These are phyloP conservation scores for Wickerhamomyces ciferrii DNA, from an alignment of 805 yeast genomes.

Conservation along the genomic window DNA sequence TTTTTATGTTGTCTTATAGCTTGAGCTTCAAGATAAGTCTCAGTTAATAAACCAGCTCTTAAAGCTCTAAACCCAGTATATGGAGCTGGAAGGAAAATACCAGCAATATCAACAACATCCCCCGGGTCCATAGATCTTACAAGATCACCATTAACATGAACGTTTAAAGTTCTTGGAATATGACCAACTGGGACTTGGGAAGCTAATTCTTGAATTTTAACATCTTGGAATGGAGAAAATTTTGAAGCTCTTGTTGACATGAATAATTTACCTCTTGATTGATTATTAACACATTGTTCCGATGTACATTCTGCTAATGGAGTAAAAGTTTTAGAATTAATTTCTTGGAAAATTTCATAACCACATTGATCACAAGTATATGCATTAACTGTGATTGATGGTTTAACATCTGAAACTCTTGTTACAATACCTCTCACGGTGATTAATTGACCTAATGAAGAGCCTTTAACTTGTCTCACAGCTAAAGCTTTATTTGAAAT, in stretches of 20 bases:
- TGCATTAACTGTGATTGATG: slow-evolving; percentile 84
- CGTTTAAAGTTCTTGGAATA: slow-evolving; percentile 81
- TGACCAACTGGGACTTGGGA: slow-evolving; percentile 98
- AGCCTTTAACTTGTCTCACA: slow-evolving; percentile 86
- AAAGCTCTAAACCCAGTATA: slow-evolving; percentile 94
- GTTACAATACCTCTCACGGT: slow-evolving; percentile 94
- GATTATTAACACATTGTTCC: slow-evolving; percentile 69
- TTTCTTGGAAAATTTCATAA: slow-evolving; percentile 93
- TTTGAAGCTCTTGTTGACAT: slow-evolving; percentile 95
- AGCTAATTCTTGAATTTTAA: slow-evolving; percentile 89
- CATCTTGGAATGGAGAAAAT: slow-evolving; percentile 93
- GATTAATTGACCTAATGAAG: slow-evolving; percentile 76
- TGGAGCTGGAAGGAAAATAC: slow-evolving; percentile 90
- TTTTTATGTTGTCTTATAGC: slow-evolving; percentile 82
- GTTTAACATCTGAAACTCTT: slow-evolving; percentile 94
- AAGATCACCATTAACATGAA: slow-evolving; percentile 88
- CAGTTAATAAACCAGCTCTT: slow-evolving; percentile 89
- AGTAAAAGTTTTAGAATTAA: slow-evolving; percentile 72
- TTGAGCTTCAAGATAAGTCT: slow-evolving; percentile 89
- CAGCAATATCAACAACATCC: slow-evolving; percentile 89
- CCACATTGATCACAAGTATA: slow-evolving; percentile 98
- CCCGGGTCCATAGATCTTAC: slow-evolving; percentile 91
- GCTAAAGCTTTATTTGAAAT: slow-evolving; percentile 52
- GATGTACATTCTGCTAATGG: slow-evolving; percentile 91
- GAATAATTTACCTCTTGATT: slow-evolving; percentile 81